Conservation (phyloP, 2,329 filamentous ascomycete genomes). For the Talaromyces sp. region DNA sequence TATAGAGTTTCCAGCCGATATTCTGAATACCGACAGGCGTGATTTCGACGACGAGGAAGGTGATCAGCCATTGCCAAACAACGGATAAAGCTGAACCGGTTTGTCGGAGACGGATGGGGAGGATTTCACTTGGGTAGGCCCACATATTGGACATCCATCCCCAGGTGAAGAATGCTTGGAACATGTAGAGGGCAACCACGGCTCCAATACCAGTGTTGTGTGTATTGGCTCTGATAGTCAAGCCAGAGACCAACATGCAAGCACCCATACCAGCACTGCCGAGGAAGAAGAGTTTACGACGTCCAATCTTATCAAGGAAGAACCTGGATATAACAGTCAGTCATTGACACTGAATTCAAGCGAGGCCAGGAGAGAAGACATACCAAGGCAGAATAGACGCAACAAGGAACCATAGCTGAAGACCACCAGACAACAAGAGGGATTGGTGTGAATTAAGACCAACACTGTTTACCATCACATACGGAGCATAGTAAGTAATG, state of each 20-base stretch:
- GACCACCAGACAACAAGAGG: constrained; percentile 45
- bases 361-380: constrained; percentile 43
- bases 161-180: constrained; percentile 21
- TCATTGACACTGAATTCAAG: constrained; percentile 39
- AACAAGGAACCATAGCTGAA: constrained; percentile 41
- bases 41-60: constrained; percentile 33
- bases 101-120: constrained; percentile 17
- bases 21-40: constrained; percentile 41
- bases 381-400: constrained; percentile 20
- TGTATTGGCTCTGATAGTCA: constrained; percentile 18
- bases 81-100: constrained; percentile 18
- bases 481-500: constrained; percentile 46
- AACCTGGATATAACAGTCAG: constrained; percentile 27
- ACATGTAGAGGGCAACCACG: constrained; percentile 20
- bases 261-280: constrained; percentile 58
- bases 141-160: constrained; percentile 22
- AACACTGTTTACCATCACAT: constrained; percentile 43
- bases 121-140: constrained; percentile 20
- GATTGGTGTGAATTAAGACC: constrained; percentile 40
- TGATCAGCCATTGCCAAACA: constrained; percentile 21
- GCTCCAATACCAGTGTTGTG: constrained; percentile 18
- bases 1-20: constrained; percentile 39
- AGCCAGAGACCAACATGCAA: constrained; percentile 19
- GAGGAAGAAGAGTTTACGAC: constrained; percentile 69
- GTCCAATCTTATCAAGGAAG: constrained; percentile 50